Evolutionary conservation across 1,284 basidiomycete species (phyloP), one percentile per base, ranked within the genome.

Genomic region (Porodaedalea pini): DNA sequence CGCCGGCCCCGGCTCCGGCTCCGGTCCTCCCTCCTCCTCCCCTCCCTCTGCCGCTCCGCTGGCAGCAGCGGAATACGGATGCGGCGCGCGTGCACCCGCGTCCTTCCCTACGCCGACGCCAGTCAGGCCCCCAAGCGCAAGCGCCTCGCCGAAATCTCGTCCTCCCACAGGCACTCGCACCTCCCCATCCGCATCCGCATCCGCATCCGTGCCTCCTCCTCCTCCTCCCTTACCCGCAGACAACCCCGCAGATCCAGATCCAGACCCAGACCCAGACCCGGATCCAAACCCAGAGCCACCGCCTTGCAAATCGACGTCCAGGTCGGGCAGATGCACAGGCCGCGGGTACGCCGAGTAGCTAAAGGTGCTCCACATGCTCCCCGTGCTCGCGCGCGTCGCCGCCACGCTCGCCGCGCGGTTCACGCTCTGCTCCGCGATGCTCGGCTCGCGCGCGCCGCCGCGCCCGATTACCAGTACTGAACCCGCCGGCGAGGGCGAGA

Each of bases 391-490:
- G 11, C 59, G 49, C 50, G 59, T 61, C 32, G 59, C 59, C 1
- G 59, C 59, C 17, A 61, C 59, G 31, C 59, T 61, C 23, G 59
- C 59, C 19, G 59, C 59, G 7, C 44, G 27, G 47, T 48, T 53
- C 39, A 61, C 19, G 10, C 32, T 40, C 19, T 51, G 51, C 21
- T 61, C 59, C 2, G 44, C 50, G 29, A 61, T 57, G 25, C 49
- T 53, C n/a, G 59, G 59, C 36, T 61, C 59, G 29, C 41, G 32
- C 7, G 21, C 15, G 8, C 23, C 15, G 6, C 32, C 25, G 11
- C 45, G 52, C 17, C 45, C 37, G 32, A 60, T 60, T 31, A 60
- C 48, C 23, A 60, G 23, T n/a, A 60, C 48, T 13, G 48, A 52
- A 6, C 56, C 56, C 13, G 49, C 51, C 4, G 51, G 43, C 15